These are phyloP conservation scores for Dicorynia guianensis DNA, from an alignment of 306 rosid genomes.

Conservation along the genomic window DNA sequence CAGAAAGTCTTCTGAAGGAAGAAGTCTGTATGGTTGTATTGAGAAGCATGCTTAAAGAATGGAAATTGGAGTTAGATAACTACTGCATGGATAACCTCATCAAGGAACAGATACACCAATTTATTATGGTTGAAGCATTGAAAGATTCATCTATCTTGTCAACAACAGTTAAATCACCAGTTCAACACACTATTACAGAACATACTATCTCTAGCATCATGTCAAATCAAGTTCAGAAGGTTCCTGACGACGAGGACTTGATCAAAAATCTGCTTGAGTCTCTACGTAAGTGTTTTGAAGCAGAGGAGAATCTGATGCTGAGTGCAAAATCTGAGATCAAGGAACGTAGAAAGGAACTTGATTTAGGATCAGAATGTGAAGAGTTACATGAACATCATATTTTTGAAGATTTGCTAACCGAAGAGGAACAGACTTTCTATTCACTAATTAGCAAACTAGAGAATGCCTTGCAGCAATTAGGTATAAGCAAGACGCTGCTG, in stretches of 20 bases:
- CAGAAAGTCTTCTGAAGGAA: constrained; percentile 48
- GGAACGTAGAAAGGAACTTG: constrained; percentile 48
- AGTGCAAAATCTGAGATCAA: constrained; percentile 51
- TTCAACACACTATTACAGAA: constrained; percentile 35
- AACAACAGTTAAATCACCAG: constrained; percentile 33
- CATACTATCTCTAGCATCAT: constrained; percentile 16
- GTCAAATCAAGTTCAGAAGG: constrained; percentile 28
- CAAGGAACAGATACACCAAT: constrained; percentile 50
- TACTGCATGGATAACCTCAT: constrained; percentile 44
- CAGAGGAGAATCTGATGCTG: constrained; percentile 54
- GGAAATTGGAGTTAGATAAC: constrained; percentile 51
- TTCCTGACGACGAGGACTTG: constrained; percentile 43
- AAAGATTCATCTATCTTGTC: constrained; percentile 42
- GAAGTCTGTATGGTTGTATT: constrained; percentile 58
- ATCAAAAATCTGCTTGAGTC: constrained; percentile 45
- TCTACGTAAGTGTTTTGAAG: constrained; percentile 51
- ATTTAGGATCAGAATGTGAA: constrained; percentile 57
- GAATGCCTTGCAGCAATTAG: constrained; percentile 61
- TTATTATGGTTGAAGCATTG: constrained; percentile 49
- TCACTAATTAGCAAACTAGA: constrained; percentile 60
- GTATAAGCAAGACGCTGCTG: constrained; percentile 47
- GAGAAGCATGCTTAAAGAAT: constrained; percentile 51
- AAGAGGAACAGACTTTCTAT: constrained; percentile 50
- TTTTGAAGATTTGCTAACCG: constrained; percentile 49
- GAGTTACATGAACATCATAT: constrained; percentile 51